Conservation (phyloP, 1,284 basidiomycete species). For the Boletus holoroseus region DNA sequence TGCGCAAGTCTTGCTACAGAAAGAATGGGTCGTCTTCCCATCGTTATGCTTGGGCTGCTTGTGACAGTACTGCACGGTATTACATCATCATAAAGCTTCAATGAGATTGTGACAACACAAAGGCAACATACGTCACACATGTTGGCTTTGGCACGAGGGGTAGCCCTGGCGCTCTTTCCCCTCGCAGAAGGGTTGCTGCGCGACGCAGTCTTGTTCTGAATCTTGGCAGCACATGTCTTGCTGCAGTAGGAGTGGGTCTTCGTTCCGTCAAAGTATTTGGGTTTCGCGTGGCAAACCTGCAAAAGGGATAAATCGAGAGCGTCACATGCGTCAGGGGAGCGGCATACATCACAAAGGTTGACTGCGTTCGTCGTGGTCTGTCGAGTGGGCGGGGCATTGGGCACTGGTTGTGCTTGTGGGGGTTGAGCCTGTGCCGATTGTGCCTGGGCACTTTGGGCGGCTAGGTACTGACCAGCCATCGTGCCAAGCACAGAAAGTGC, state of each 20-base stretch:
- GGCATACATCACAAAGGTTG: slow-evolving; percentile 30
- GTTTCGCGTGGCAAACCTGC: slow-evolving; percentile 45
- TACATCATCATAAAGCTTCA: slow-evolving; percentile 11
- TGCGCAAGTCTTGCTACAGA: slow-evolving; percentile 56
- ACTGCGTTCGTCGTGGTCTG: slow-evolving; percentile 25
- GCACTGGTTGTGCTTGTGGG: slow-evolving; percentile 22
- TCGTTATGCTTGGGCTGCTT: slow-evolving; percentile 51
- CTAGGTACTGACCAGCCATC: slow-evolving; percentile 45
- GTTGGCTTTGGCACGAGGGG: slow-evolving; percentile 23
- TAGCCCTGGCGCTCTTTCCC: slow-evolving; percentile 23
- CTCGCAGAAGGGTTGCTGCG: slow-evolving; percentile 17
- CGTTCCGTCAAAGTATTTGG: slow-evolving; percentile 41
- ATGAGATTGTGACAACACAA: background rate
- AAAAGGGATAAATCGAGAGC: slow-evolving; percentile 7
- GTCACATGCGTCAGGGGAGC: slow-evolving; percentile 4
- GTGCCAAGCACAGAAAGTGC: slow-evolving; percentile 50
- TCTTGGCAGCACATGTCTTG: slow-evolving; percentile 34
- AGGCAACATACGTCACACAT: slow-evolving; percentile 31
- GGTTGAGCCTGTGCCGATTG: slow-evolving; percentile 28
- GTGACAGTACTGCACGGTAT: slow-evolving; percentile 38
- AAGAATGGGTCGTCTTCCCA: slow-evolving; percentile 47
- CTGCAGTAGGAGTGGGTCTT: slow-evolving; percentile 38
- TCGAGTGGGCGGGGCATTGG: slow-evolving; percentile 24
- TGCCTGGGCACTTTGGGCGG: slow-evolving; percentile 34
- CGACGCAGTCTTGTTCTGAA: slow-evolving; percentile 23